Evolutionary conservation across 2,329 filamentous ascomycete species (phyloP).

Genomic region (Epichloe brachyelytri): DNA sequence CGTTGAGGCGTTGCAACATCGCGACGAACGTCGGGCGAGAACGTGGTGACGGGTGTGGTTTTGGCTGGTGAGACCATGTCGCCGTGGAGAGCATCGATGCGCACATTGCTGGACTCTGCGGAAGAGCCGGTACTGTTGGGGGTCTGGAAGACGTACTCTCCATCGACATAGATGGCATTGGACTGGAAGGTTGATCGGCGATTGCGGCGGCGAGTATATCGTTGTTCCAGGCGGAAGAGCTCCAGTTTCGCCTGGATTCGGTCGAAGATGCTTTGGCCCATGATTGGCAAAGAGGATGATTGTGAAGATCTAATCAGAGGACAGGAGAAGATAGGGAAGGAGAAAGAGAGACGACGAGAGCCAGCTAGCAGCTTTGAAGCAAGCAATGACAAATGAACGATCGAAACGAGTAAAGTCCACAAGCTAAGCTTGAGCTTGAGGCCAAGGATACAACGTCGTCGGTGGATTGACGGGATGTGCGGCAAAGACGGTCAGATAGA

Average conservation of each 20-base stretch:
- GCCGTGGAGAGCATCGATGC: slow-evolving; percentile 25
- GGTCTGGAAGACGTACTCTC: slow-evolving; percentile 78
- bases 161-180: slow-evolving; percentile 85
- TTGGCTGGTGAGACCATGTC: slow-evolving; percentile 16
- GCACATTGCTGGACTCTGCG: slow-evolving; percentile 26
- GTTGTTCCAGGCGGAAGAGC: slow-evolving; percentile 88
- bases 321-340: neutral
- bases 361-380: neutral
- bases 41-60: slow-evolving; percentile 6
- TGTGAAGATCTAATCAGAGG: neutral
- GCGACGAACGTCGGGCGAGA: slow-evolving; percentile 13
- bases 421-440: neutral
- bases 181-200: slow-evolving; percentile 82
- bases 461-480: neutral
- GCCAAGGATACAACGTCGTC: neutral
- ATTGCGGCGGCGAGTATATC: slow-evolving; percentile 77
- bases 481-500: neutral
- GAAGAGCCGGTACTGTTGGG: slow-evolving; percentile 47
- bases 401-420: neutral
- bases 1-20: slow-evolving; percentile 21
- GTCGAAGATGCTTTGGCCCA: slow-evolving; percentile 41
- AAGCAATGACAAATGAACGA: neutral
- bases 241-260: slow-evolving; percentile 61
- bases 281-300: slow-evolving; percentile 15
- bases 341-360: neutral